These are phyloP conservation scores for Xylaria scruposa DNA, from an alignment of 495 filamentous ascomycete species.

Conservation along the genomic window DNA sequence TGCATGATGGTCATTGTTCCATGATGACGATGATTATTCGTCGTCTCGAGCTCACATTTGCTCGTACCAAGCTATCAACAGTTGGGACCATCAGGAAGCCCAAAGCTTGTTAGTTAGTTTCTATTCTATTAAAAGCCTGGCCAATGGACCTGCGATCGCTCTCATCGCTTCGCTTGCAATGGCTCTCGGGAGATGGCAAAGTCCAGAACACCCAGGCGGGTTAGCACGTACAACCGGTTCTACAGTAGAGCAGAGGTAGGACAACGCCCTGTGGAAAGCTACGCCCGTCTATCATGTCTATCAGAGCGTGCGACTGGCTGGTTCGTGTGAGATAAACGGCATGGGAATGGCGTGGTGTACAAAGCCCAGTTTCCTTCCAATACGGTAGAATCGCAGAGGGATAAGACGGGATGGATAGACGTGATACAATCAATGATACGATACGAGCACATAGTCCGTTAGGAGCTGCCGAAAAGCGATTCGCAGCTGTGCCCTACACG, in stretches of 20 bases:
- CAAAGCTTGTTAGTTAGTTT: background rate
- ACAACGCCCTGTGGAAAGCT: background rate
- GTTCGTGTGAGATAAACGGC: conserved; percentile 17
- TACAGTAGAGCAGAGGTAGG: conserved; percentile 7
- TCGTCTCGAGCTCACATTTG: background rate
- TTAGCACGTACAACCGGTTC: conserved; percentile 1
- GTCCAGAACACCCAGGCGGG: background rate
- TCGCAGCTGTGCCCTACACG: conserved; percentile 15
- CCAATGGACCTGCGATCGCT: conserved; percentile 12
- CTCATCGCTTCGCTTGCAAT: background rate
- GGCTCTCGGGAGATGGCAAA: conserved; percentile 22
- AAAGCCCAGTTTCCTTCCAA: conserved; percentile 19
- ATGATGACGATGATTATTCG: too few relatives aligned
- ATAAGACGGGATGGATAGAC: background rate
- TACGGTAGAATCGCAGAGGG: conserved; percentile 21
- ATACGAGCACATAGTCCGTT: conserved; percentile 15
- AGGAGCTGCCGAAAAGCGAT: conserved; percentile 23
- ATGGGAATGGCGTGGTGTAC: background rate
- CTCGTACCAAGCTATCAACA: conserved; percentile 1
- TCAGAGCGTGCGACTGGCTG: conserved; percentile 1
- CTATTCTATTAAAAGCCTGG: conserved; percentile 1
- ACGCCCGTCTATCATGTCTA: background rate
- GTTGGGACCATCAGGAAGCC: conserved; percentile 10
- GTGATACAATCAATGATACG: conserved; percentile 23
- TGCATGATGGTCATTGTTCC: background rate